These are phyloP conservation scores for Ceratobasidium sp. DNA, from an alignment of 1,284 basidiomycete genomes.

Conservation along the genomic window DNA sequence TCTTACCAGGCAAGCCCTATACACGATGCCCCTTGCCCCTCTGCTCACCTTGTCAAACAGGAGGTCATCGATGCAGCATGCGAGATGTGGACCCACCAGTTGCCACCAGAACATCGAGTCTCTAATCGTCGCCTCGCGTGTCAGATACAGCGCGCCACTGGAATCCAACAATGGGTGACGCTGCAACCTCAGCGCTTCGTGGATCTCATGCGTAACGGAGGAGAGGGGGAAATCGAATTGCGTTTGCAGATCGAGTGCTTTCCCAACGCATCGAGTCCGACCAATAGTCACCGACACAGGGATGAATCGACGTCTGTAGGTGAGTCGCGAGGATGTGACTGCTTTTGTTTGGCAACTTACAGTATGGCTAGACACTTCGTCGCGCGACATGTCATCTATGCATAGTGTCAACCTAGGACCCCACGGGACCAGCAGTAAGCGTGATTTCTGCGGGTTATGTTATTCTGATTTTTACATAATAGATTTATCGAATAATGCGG, in stretches of 20 bases:
- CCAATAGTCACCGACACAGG: background rate
- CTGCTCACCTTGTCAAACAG: background rate
- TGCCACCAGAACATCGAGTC: conserved; percentile 15
- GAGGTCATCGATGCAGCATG: conserved; percentile 29
- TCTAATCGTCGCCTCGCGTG: conserved; percentile 13
- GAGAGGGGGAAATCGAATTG: conserved; percentile 2
- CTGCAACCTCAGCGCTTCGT: conserved; percentile 15
- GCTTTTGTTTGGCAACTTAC: no score
- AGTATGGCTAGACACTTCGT: background rate
- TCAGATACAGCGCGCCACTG: background rate
- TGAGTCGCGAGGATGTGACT: background rate
- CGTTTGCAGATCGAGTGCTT: conserved; percentile 19
- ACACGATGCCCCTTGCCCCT: background rate
- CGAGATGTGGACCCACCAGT: background rate
- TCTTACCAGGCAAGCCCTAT: conserved; percentile 20
- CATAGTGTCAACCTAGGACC: background rate
- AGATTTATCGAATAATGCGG: background rate
- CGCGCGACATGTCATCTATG: no score
- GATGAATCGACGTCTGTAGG: conserved; percentile 12
- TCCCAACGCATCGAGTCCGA: background rate
- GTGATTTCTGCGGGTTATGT: background rate
- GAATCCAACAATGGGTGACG: conserved; percentile 15
- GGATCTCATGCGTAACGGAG: background rate
- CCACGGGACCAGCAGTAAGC: background rate
- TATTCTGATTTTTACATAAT: background rate